phyloP scores from a whole-genome alignment of 352 stramenopile species.

The Pythium vanterpoolii region DNA sequence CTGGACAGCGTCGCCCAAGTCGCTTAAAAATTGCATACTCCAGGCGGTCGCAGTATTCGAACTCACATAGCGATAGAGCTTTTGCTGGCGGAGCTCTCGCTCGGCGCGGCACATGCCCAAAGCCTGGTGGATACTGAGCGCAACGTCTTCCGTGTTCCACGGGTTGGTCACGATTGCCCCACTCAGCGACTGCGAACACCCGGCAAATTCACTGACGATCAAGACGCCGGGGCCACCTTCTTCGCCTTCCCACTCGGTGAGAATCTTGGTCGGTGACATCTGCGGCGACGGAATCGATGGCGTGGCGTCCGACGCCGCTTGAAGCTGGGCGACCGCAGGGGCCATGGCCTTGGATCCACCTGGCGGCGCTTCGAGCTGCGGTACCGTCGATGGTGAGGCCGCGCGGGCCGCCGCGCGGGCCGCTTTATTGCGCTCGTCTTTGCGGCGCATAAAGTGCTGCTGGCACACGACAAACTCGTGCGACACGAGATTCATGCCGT shows the following conservation, averaged over 20 bases:
- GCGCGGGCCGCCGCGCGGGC: slow-evolving; percentile 27
- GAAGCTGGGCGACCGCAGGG: background rate
- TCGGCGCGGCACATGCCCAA: slow-evolving; percentile 82
- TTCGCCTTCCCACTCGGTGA: slow-evolving; percentile 78
- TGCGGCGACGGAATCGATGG: slow-evolving; percentile 17
- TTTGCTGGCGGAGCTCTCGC: slow-evolving; percentile 85
- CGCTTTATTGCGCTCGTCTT: slow-evolving; percentile 60
- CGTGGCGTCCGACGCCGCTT: background rate
- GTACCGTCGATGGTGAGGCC: slow-evolving; percentile 17
- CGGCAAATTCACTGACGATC: slow-evolving; percentile 88
- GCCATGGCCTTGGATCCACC: background rate
- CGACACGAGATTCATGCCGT: slow-evolving; percentile 90
- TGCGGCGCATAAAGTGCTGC: slow-evolving; percentile 80
- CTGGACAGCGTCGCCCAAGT: slow-evolving; percentile 56
- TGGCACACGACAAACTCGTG: slow-evolving; percentile 90
- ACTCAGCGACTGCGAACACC: slow-evolving; percentile 82
- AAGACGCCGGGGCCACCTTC: slow-evolving; percentile 81
- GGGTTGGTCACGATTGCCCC: slow-evolving; percentile 87
- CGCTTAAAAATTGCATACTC: slow-evolving; percentile 78
- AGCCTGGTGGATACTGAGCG: slow-evolving; percentile 75
- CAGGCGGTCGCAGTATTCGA: slow-evolving; percentile 82
- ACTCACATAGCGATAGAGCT: slow-evolving; percentile 87
- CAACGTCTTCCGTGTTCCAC: slow-evolving; percentile 85
- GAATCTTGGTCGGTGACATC: slow-evolving; percentile 44
- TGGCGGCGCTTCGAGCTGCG: slow-evolving; percentile 23